Evolutionary conservation across 164 flowering plant species (phyloP).

Genomic region (Umbellularia californica): DNA sequence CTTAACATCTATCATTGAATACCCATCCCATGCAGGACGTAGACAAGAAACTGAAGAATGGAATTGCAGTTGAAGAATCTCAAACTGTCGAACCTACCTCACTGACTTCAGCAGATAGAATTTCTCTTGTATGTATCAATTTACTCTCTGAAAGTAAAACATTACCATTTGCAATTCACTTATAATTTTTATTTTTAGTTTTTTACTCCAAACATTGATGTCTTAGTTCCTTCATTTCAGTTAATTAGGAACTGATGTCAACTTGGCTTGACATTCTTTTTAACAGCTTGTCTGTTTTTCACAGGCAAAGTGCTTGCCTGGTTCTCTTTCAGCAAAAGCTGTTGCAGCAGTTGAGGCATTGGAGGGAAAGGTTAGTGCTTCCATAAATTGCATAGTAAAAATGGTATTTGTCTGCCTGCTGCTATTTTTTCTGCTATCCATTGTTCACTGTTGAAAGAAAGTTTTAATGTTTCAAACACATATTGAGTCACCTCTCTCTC

Average conservation of each 20-base stretch:
- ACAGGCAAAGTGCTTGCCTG: slow-evolving; percentile 76
- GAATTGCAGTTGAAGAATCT: slow-evolving; percentile 66
- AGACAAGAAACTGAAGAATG: slow-evolving; percentile 73
- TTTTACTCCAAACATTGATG: no score
- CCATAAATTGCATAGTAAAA: neutral
- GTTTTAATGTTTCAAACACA: no score
- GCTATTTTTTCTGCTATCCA: no score
- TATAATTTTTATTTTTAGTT: no score
- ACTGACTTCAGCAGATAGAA: slow-evolving; percentile 60
- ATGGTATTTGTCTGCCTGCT: no score
- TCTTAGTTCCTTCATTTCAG: neutral
- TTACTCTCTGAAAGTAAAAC: slow-evolving; percentile 5
- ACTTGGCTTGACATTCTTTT: neutral
- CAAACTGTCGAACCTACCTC: slow-evolving; percentile 40
- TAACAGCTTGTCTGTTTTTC: slow-evolving; percentile 6
- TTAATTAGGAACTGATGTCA: neutral
- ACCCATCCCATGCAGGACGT: slow-evolving; percentile 46
- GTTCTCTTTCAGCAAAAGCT: slow-evolving; percentile 66
- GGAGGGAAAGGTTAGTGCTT: slow-evolving; percentile 78
- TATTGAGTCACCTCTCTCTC: no score
- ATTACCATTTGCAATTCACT: slow-evolving; percentile 1
- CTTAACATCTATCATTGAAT: neutral
- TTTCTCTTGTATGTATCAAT: slow-evolving; percentile 54
- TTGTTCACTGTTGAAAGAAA: no score
- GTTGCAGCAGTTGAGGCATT: slow-evolving; percentile 63